Evolutionary conservation across 129 eudicot species (phyloP).

Genomic region (carrot (Daucus carota)): DNA sequence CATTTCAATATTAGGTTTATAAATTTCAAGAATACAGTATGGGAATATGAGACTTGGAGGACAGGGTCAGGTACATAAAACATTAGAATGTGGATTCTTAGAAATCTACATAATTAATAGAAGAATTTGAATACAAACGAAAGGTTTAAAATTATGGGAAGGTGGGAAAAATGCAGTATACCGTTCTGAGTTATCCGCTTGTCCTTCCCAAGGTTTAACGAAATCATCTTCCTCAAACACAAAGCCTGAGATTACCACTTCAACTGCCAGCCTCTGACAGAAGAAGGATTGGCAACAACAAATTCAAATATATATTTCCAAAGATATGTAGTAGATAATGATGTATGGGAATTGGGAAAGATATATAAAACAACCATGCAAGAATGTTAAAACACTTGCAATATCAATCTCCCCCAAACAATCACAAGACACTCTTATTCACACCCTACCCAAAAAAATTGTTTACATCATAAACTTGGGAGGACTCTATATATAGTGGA

Average conservation of each 20-base stretch:
- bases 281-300: slow-evolving; percentile 20
- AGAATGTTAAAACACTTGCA: slow-evolving; percentile 7
- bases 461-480: background rate
- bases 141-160: background rate
- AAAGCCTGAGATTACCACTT: slow-evolving; percentile 77
- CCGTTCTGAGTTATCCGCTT: slow-evolving; percentile 75
- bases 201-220: slow-evolving; percentile 83
- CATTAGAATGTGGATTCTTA: background rate
- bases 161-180: slow-evolving; percentile 17
- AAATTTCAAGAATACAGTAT: background rate
- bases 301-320: slow-evolving; percentile 8
- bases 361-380: background rate
- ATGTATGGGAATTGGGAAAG: background rate
- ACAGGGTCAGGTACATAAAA: background rate
- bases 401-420: background rate
- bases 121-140: background rate
- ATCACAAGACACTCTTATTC: background rate
- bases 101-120: background rate
- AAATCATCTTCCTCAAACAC: slow-evolving; percentile 80
- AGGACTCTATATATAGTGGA: background rate
- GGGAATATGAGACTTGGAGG: background rate
- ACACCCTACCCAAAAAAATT: background rate
- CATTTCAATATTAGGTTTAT: background rate
- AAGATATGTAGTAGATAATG: background rate
- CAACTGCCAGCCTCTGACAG: slow-evolving; percentile 91